Base-by-base conservation (phyloP, 352 stramenopile species). In the Globisporangium heterothallicum region DNA sequence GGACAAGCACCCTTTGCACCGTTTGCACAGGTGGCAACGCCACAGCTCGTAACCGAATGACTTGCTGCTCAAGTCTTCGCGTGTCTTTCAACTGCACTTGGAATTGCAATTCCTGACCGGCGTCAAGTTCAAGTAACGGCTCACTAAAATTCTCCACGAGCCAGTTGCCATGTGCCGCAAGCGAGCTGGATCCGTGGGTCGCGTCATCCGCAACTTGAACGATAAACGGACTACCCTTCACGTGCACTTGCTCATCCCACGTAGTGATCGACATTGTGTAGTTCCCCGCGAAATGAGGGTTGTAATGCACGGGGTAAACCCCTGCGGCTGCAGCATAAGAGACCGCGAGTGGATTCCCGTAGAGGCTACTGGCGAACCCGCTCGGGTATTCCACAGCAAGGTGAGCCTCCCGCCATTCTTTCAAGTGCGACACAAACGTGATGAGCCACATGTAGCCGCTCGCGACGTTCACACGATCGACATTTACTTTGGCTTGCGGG, bases 261-360 rank as follows among this genome's bases (percentile, higher is more conserved):
- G 79, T 73, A 3, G 70, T 97, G 44, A 98, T 70, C n/a, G 64
- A 78, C 38, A 98, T 64, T 4, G 81, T 78, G 64, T 97, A 98
- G 13, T 58, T 64, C 8, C 96, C 96, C 6, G 78, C 90, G 40
- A 95, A 84, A 55, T 92, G 93, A 6, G 94, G 70, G 5, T 74
- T 98, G 58, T 97, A 99, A 16, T 65, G 59, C 21, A 98, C 77
- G 0, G 89, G 94, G 66, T 99, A 98, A 4, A 89, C 55, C 0
- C 95, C 93, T 38, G 42, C 54, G 0, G 54, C 68, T 7, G 92
- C 76, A 0, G 56, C 52, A 42, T 84, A 84, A 0, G 56, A 61
- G 6, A 94, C 65, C 10, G 32, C 62, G 8, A 94, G 49, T 0
- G 79, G 74, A 1, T 54, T 74, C 6, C 49, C 53, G 25, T 65